Evolutionary conservation across 2,329 filamentous ascomycete species (phyloP), one percentile per base, ranked within the genome.

Genomic region (Alternaria dauci): DNA sequence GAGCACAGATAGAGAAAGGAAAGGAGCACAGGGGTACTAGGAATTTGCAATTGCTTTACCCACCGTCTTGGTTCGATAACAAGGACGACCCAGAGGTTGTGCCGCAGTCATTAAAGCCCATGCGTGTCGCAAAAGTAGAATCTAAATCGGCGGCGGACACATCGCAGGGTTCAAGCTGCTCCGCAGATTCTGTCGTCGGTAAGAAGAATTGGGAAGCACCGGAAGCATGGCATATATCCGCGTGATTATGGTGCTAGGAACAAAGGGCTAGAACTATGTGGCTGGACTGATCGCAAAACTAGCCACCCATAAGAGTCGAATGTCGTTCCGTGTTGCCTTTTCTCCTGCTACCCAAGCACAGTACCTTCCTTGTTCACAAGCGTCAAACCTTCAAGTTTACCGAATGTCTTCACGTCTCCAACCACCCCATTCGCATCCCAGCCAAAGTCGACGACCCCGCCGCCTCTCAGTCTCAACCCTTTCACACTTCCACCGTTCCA

Each of bases 401-500:
- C 56, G 0, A 51, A 30, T 3, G 61, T 2, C 18, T 54, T 30
- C 4, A 63, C 65, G 5, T 44, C 52, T 1, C n/a, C 73, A 26
- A 81, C 80, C 2, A 79, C 30, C 0, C 81, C 81, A 3, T 76
- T 47, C 0, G 62, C 69, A 62, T 82, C 71, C 83, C 82, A 84
- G 4, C 50, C 65, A 67, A 85, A 85, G 55, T 81, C 78, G 0
- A 85, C 76, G 1, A 65, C 66, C 0, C 78, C 76, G 1, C 82
- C 83, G 0, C 83, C 82, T 20, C 83, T 78, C 11, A 85, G 54
- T 41, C 78, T 73, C 59, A 85, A 65, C 0, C 83, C 82, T 34
- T 66, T 74, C 1, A 85, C 81, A n/a, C 67, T 79, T 0, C 83
- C 83, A 2, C 73, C 72, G 4, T 69, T 80, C 83, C 83, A 85